These are phyloP conservation scores for Cornus suecica DNA, from an alignment of 148 eudicot genomes.

Conservation along the genomic window DNA sequence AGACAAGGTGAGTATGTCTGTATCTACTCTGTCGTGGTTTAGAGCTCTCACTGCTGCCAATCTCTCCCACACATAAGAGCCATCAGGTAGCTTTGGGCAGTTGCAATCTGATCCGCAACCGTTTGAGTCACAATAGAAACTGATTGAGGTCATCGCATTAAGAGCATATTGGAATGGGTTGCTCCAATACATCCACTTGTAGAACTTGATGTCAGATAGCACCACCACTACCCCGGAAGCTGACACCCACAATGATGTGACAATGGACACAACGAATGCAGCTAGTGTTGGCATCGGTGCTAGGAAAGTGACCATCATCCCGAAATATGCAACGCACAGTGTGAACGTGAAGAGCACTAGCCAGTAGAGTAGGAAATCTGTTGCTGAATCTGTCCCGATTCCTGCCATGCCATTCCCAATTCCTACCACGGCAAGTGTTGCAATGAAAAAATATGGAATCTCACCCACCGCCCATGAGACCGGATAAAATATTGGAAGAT, in stretches of 20 bases:
- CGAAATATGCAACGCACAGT: slow-evolving; percentile 21
- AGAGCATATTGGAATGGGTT: slow-evolving; percentile 28
- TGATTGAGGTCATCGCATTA: slow-evolving; percentile 22
- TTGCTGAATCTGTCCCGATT: slow-evolving; percentile 11
- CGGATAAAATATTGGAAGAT: slow-evolving; percentile 23
- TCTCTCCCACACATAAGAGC: slow-evolving; percentile 26
- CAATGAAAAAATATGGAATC: slow-evolving; percentile 19
- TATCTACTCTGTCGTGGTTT: slow-evolving; percentile 15
- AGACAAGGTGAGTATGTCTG: slow-evolving; percentile 18
- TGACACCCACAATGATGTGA: slow-evolving; percentile 25
- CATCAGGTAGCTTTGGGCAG: slow-evolving; percentile 24
- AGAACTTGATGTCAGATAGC: slow-evolving; percentile 21
- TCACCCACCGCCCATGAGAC: slow-evolving; percentile 24
- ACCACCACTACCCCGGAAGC: slow-evolving; percentile 28
- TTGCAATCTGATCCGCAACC: slow-evolving; percentile 12
- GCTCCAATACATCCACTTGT: slow-evolving; percentile 24
- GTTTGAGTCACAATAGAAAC: slow-evolving; percentile 15
- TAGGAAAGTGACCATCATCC: slow-evolving; percentile 24
- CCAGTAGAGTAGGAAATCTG: slow-evolving; percentile 19
- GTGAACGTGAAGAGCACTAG: slow-evolving; percentile 18
- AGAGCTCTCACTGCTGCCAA: slow-evolving; percentile 13
- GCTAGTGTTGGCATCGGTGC: slow-evolving; percentile 25
- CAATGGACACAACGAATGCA: slow-evolving; percentile 23
- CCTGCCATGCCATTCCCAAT: slow-evolving; percentile 28
- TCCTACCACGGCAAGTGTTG: slow-evolving; percentile 19